Base-by-base conservation (phyloP, 202 grass and related monocot genomes). In the Setaria viridis region DNA sequence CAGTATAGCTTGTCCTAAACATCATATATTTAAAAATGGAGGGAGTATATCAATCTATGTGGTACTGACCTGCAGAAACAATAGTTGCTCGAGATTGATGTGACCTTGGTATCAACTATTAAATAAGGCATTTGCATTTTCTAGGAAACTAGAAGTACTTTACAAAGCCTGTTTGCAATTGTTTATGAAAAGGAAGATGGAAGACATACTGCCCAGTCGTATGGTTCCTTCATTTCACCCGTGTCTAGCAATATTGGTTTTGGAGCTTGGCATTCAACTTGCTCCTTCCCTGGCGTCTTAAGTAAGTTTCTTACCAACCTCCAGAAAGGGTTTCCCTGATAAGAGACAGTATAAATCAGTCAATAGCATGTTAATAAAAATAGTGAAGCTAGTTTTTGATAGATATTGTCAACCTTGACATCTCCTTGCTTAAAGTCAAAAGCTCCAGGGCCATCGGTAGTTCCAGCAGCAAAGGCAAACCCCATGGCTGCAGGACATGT, bases 161-260 rank as follows among this genome's bases (percentile, higher is more conserved):
- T 21, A 67, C 14, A 71, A 16, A 54, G 56, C 7, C 6, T 78
- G 83, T 54, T 54, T 41, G 48, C 15, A 10, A 70, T 69, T 75
- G 57, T 47, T 81, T 11, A 46, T 25, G 63, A 41, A 71, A 87
- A 60, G 64, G 55, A n/a, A n/a, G 55, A 58, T 58, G 46, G 69
- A 86, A 86, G 58, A 79, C 86, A 81, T 92, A 99, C 97, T 49
- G 97, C 97, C 97, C 97, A 99, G 85, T 78, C 90, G 88, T 96
- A 99, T 76, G 97, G 97, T 71, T 87, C 60, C 71, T 87, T 84
- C 97, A 99, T 99, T 87, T 99, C 93, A 76, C 97, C 96, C 7
- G 96, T 99, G 67, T 99, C 96, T 29, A 99, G 91, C 85, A 99
- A 96, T 87, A 99, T 94, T 73, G 97, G 97, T 91, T 99, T 99